phyloP scores from a whole-genome alignment of 306 rosid genomes.

The Nissolia schottii region DNA sequence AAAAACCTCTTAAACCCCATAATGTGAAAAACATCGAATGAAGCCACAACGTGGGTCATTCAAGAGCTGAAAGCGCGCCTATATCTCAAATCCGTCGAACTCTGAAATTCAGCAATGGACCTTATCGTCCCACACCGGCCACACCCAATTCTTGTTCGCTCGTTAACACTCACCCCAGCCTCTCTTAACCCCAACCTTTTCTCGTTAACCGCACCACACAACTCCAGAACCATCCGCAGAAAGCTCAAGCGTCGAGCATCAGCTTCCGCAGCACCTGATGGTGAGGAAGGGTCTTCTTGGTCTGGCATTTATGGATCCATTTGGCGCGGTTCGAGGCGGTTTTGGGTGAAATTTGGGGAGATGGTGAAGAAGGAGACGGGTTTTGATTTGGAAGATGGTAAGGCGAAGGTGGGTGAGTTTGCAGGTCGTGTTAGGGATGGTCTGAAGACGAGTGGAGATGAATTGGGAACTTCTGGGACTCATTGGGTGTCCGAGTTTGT shows the following conservation, averaged over 20 bases:
- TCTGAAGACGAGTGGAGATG: slow-evolving; percentile 28
- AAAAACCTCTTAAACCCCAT: not conserved
- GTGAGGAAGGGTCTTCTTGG: slow-evolving; percentile 56
- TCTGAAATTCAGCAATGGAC: slow-evolving; percentile 39
- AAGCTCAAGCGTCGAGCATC: slow-evolving; percentile 51
- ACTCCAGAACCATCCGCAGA: slow-evolving; percentile 23
- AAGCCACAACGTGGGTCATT: not conserved
- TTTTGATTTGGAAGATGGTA: slow-evolving; percentile 53
- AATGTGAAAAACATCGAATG: not conserved
- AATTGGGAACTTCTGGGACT: slow-evolving; percentile 51
- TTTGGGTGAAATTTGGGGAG: slow-evolving; percentile 62
- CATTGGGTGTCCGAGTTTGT: slow-evolving; percentile 49
- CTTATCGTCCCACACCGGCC: slow-evolving; percentile 30
- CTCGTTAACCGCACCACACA: slow-evolving; percentile 26
- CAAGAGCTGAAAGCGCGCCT: not conserved
- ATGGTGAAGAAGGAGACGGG: slow-evolving; percentile 71
- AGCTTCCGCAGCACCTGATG: slow-evolving; percentile 49
- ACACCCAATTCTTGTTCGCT: slow-evolving; percentile 49
- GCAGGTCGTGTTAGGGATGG: slow-evolving; percentile 34
- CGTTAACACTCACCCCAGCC: slow-evolving; percentile 28
- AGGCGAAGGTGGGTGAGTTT: slow-evolving; percentile 42
- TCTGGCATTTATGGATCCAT: slow-evolving; percentile 38
- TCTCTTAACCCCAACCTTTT: slow-evolving; percentile 35
- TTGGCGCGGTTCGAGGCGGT: slow-evolving; percentile 58
- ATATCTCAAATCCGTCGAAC: not conserved